phyloP scores from a whole-genome alignment of 1,284 basidiomycete genomes.

The Apiotrichum gracile region DNA sequence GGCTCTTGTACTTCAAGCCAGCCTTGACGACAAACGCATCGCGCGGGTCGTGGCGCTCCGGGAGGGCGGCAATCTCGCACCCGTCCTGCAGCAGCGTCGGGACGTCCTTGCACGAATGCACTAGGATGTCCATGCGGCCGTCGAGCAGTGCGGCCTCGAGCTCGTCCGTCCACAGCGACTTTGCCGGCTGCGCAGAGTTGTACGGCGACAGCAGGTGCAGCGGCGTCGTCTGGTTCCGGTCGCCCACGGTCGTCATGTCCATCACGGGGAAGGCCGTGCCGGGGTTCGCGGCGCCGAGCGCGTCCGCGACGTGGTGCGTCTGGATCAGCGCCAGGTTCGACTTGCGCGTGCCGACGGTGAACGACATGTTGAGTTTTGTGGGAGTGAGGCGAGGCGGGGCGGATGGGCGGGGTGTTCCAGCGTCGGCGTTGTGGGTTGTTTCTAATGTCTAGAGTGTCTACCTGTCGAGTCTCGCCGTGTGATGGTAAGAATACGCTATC shows the following conservation, averaged over 20 bases:
- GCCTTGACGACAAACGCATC: constrained; percentile 85
- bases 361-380: constrained; percentile 10
- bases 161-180: constrained; percentile 92
- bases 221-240: constrained; percentile 72
- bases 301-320: constrained; percentile 65
- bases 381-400: neutral
- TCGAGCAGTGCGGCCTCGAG: constrained; percentile 76
- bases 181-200: constrained; percentile 52
- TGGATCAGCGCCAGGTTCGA: constrained; percentile 83
- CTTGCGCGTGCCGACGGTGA: constrained; percentile 71
- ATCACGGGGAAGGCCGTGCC: constrained; percentile 57
- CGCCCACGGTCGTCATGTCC: constrained; percentile 86
- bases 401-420: too few species aligned
- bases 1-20: constrained; percentile 63
- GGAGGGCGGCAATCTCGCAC: constrained; percentile 76
- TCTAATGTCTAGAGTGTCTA: too few species aligned
- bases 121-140: constrained; percentile 78
- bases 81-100: constrained; percentile 81
- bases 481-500: too few species aligned
- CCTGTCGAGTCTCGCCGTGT: too few species aligned
- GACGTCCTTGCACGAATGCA: constrained; percentile 91
- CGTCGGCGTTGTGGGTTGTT: too few species aligned
- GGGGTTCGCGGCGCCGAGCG: constrained; percentile 54
- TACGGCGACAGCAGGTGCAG: constrained; percentile 50
- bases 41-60: constrained; percentile 81